Conservation (phyloP, 192 early-diverging fungal species). For the Rhizophagus clarus region DNA sequence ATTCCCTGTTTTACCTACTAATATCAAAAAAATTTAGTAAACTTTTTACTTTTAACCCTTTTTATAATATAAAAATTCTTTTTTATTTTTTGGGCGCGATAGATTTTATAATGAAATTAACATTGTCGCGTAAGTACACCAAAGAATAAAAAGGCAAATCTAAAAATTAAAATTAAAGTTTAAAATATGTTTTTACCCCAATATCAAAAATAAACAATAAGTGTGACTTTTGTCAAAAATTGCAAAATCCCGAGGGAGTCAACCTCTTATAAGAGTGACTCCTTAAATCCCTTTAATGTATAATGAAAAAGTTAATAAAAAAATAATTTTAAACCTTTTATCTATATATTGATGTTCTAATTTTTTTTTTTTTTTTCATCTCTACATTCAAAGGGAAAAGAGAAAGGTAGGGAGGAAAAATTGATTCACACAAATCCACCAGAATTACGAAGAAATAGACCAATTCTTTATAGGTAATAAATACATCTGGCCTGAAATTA, state of each 20-base stretch:
- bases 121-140: not conserved
- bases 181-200: not conserved
- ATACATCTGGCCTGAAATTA: too few species aligned
- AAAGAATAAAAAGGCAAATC: not conserved
- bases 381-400: not conserved
- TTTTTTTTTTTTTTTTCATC: not conserved
- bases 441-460: too few species aligned
- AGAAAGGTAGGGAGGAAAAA: too few species aligned
- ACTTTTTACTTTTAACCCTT: not conserved
- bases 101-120: not conserved
- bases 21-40: not conserved
- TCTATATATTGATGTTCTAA: not conserved
- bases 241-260: not conserved
- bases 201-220: not conserved
- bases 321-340: not conserved
- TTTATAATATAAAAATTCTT: not conserved
- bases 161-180: too few species aligned
- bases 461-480: too few species aligned
- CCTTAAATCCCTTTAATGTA: not conserved
- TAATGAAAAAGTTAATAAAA: not conserved
- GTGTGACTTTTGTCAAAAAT: not conserved
- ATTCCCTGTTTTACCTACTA: not conserved
- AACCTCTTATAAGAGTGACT: not conserved
- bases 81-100: not conserved
- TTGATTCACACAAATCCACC: too few species aligned